A percentile compares a stretch with the other conserved stretches of the same genome.
Evolutionary conservation across 140 eudicot species (phyloP).

Genomic region (Eryngium alpinum): DNA sequence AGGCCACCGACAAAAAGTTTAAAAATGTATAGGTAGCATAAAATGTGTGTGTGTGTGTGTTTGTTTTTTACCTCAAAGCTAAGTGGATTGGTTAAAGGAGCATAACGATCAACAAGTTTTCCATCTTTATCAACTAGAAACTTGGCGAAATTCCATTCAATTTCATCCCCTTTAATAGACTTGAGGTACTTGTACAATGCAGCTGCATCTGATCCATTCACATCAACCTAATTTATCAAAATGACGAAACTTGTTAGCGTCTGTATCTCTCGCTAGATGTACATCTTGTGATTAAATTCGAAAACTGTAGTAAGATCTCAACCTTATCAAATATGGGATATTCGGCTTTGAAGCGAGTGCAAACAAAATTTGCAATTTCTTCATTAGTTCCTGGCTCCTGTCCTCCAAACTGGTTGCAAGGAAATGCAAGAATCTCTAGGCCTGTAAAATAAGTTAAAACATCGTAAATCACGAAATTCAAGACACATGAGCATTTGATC

Average conservation of each 20-base stretch:
- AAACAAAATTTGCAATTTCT: conserved; percentile 37
- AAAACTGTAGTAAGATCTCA: neutral
- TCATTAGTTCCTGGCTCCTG: conserved; percentile 54
- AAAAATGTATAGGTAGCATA: neutral
- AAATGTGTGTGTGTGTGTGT: neutral
- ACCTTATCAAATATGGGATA: conserved; percentile 58
- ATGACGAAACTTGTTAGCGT: neutral
- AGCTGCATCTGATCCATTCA: conserved; percentile 34
- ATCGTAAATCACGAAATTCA: neutral
- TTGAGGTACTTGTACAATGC: conserved; percentile 50
- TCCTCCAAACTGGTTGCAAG: conserved; percentile 59
- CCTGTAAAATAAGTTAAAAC: conserved; percentile 22
- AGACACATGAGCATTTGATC: neutral
- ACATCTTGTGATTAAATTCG: neutral
- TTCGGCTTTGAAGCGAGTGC: conserved; percentile 57
- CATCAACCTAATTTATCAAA: conserved; percentile 31
- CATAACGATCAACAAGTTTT: conserved; percentile 27
- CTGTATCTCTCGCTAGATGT: neutral
- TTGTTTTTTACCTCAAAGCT: conserved; percentile 32
- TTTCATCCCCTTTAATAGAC: conserved; percentile 31
- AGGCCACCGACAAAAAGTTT: neutral
- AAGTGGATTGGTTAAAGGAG: conserved; percentile 45
- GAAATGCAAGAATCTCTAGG: conserved; percentile 62
- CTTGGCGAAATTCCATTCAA: conserved; percentile 56
- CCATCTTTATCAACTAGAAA: conserved; percentile 44